Conservation (phyloP, 768 basidiomycete species). For the Symmetrospora coprosmae region DNA sequence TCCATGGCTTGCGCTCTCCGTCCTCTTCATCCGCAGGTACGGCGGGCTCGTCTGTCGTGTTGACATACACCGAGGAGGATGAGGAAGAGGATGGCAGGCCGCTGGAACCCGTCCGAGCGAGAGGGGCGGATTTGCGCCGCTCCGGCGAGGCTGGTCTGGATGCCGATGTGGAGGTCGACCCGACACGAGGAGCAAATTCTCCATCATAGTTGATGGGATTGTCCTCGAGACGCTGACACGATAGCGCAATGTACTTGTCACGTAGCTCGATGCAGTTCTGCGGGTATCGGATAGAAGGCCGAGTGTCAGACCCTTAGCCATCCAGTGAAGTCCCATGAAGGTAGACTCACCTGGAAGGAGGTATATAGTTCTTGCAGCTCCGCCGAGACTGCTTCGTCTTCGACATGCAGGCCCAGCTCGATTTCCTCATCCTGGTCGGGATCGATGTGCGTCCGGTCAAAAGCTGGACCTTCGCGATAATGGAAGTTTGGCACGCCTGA, state of each 20-base stretch:
- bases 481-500: slow-evolving; percentile 4
- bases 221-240: slow-evolving; percentile 82
- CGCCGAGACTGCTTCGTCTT: slow-evolving; percentile 30
- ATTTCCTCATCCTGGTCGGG: slow-evolving; percentile 16
- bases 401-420: slow-evolving; percentile 7
- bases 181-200: slow-evolving; percentile 40
- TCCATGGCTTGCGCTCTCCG: slow-evolving; percentile 58
- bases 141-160: slow-evolving; percentile 53
- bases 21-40: neutral
- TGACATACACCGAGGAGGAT: neutral
- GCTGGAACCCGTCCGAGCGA: slow-evolving; percentile 28
- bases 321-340: neutral
- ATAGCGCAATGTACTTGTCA: slow-evolving; percentile 84
- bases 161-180: slow-evolving; percentile 49
- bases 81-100: slow-evolving; percentile 24
- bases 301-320: neutral
- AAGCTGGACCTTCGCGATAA: neutral
- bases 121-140: slow-evolving; percentile 47
- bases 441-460: neutral
- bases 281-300: neutral
- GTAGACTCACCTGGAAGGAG: slow-evolving; percentile 45
- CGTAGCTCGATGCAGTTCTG: slow-evolving; percentile 68
- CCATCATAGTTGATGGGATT: slow-evolving; percentile 86
- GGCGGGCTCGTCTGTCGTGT: neutral
- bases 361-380: slow-evolving; percentile 46